Evolutionary conservation across 164 flowering plant species (phyloP), one percentile per base, ranked within the genome.

Genomic region (Nymphaea colorata): DNA sequence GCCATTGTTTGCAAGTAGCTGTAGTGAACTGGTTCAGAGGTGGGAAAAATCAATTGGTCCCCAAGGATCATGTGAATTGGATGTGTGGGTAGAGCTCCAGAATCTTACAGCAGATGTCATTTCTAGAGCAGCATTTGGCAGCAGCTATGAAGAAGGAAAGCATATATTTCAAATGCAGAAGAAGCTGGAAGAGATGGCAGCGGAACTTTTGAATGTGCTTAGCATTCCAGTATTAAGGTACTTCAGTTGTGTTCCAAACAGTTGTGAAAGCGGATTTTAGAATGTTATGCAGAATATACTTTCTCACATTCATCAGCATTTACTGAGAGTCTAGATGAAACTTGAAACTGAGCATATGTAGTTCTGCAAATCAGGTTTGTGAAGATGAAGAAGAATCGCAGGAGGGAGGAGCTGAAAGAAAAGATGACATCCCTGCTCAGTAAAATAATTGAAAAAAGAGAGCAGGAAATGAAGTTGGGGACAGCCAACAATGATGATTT

Each of bases 121-220:
- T 43, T 76, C 81, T 10, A 59, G 79, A n/a, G 65, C 77, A 3
- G 75, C 77, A 60, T 79, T 79, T 68, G 82, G 80, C 7, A 75
- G 82, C 70, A 75, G 65, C 67, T 73, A 63, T 17, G 72, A 77
- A 63, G 77, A 80, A 67, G 82, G 82, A 14, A 73, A 42, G 67
- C 62, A 43, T 61, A 68, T 80, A 17, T 77, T 80, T 61, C 64
- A 69, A 66, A 73, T 75, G 18, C 80, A 73, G 62, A 61, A 12
- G 6, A 75, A 75, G 41, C 76, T 42, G 61, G 68, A 41, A 2
- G 4, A 5, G 7, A 69, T 75, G 61, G 18, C 36, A 25, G 36
- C 36, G 36, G 36, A 25, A 25, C 0, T 25, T 25, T 25, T 25
- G 36, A 25, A 25, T 25, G 36, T 25, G 36, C 36, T 25, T 25